These are phyloP conservation scores for Magnolia changhungtana DNA, from an alignment of 164 flowering plant genomes.

Conservation along the genomic window DNA sequence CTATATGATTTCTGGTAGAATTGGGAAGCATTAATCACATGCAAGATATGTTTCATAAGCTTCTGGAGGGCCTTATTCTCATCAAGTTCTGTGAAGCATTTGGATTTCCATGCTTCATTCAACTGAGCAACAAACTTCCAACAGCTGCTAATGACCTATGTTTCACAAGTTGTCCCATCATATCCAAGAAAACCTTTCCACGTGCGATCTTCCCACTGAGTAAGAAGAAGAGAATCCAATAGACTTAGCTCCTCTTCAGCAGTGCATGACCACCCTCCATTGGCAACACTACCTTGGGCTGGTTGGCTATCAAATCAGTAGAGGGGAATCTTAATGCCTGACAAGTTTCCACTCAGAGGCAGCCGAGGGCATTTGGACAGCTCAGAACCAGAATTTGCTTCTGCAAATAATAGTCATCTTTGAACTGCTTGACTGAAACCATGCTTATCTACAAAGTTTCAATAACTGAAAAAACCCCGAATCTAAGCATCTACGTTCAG, in stretches of 20 bases:
- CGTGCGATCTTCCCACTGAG: slow-evolving; percentile 38
- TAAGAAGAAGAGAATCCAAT: slow-evolving; percentile 34
- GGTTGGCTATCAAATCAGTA: slow-evolving; percentile 23
- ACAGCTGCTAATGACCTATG: slow-evolving; percentile 27
- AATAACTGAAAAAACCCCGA: neutral
- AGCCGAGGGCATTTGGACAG: slow-evolving; percentile 8
- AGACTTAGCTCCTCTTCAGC: slow-evolving; percentile 24
- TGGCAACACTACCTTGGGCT: slow-evolving; percentile 7
- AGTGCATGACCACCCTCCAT: slow-evolving; percentile 12
- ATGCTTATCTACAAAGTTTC: slow-evolving; percentile 12
- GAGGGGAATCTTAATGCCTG: slow-evolving; percentile 26
- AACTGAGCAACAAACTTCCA: slow-evolving; percentile 29
- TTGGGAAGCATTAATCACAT: no score
- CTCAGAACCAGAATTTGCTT: slow-evolving; percentile 16
- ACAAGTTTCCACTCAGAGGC: slow-evolving; percentile 14
- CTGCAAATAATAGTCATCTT: slow-evolving; percentile 17
- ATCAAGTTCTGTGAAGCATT: slow-evolving; percentile 1
- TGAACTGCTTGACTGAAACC: slow-evolving; percentile 24
- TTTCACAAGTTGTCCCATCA: slow-evolving; percentile 35
- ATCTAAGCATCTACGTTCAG: neutral
- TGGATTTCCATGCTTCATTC: slow-evolving; percentile 21
- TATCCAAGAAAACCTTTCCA: slow-evolving; percentile 29
- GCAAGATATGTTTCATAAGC: no score
- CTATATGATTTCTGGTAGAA: no score
- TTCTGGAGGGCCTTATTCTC: neutral